Conservation (phyloP, 2,329 filamentous ascomycete species). For the Stagonosporopsis rhizophila region DNA sequence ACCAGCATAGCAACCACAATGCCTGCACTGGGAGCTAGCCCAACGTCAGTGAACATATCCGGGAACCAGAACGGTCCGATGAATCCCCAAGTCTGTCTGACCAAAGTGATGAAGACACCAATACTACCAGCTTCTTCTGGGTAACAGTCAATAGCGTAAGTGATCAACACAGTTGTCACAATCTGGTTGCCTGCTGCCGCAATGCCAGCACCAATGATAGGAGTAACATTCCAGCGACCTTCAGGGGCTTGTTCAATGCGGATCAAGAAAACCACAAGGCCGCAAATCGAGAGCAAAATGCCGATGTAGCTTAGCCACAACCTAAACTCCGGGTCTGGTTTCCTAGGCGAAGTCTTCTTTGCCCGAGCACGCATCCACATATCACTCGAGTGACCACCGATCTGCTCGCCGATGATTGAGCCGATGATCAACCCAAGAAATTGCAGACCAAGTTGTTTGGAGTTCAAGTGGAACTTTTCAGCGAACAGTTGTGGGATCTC, state of each 20-base stretch:
- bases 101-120: slow-evolving; percentile 65
- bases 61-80: slow-evolving; percentile 53
- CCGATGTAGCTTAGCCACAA: slow-evolving; percentile 66
- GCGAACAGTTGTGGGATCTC: slow-evolving; percentile 67
- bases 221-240: slow-evolving; percentile 63
- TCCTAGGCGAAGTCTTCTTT: slow-evolving; percentile 40
- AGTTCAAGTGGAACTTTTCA: slow-evolving; percentile 63
- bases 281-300: slow-evolving; percentile 58
- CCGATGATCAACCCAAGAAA: slow-evolving; percentile 65
- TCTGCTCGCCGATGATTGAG: slow-evolving; percentile 64
- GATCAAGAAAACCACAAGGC: slow-evolving; percentile 63
- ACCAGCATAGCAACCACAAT: slow-evolving; percentile 46
- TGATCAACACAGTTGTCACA: slow-evolving; percentile 66
- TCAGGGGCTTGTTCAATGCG: slow-evolving; percentile 55
- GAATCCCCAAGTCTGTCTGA: slow-evolving; percentile 58
- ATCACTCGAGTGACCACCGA: slow-evolving; percentile 63
- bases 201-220: slow-evolving; percentile 61
- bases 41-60: slow-evolving; percentile 49
- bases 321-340: slow-evolving; percentile 62
- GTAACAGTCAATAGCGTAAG: slow-evolving; percentile 67
- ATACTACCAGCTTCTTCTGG: slow-evolving; percentile 60
- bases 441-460: slow-evolving; percentile 65
- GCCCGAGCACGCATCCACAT: slow-evolving; percentile 58
- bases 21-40: slow-evolving; percentile 47
- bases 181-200: slow-evolving; percentile 65